Percentiles rank a stretch among this genome's conserved stretches.
Conservation (phyloP, 2,329 filamentous ascomycete species). For the Ophiostoma triangulosporum region DNA sequence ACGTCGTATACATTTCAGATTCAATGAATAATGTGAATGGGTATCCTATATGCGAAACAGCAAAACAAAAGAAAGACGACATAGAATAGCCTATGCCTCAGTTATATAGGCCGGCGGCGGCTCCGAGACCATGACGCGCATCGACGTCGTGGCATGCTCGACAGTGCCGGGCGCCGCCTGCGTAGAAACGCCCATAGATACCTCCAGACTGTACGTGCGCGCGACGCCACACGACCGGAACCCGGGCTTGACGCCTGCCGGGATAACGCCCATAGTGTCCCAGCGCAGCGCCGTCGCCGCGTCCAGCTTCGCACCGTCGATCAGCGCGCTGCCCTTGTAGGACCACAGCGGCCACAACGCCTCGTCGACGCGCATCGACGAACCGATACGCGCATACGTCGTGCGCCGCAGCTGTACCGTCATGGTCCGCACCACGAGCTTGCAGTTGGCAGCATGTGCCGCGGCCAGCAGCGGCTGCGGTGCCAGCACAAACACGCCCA, state of each 20-base stretch:
- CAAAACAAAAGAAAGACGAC: background rate
- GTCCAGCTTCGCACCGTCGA: background rate
- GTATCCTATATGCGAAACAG: background rate
- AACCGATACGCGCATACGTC: background rate
- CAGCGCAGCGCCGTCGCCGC: background rate
- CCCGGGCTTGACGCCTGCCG: background rate
- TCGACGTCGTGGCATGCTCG: background rate
- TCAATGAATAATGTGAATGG: background rate
- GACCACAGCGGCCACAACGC: background rate
- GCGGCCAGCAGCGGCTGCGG: background rate
- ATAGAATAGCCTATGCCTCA: background rate
- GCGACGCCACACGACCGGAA: background rate
- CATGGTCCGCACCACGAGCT: background rate
- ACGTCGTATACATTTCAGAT: background rate
- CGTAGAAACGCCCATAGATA: background rate
- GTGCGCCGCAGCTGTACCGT: background rate
- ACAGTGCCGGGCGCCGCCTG: background rate
- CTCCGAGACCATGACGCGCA: background rate
- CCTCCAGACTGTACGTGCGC: background rate
- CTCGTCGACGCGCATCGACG: background rate
- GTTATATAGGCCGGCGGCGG: background rate
- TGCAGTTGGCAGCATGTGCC: background rate
- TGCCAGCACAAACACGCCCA: background rate
- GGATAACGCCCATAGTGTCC: background rate
- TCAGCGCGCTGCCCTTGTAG: background rate